Evolutionary conservation across 2,329 filamentous ascomycete genomes (phyloP).

Genomic region (Fusarium bactridioides): DNA sequence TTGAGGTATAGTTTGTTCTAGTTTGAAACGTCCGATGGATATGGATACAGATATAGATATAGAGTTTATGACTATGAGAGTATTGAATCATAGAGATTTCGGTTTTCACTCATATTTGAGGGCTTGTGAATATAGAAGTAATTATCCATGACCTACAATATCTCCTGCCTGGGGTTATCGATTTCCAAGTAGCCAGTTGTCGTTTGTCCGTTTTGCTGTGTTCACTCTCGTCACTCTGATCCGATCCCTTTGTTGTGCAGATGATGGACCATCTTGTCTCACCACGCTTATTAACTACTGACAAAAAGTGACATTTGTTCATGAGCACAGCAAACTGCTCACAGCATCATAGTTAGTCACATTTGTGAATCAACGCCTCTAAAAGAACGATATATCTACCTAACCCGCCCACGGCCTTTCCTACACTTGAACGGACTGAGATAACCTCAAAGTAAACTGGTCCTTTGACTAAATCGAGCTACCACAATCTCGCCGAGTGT

Average conservation of each 20-base stretch:
- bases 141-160: accelerated
- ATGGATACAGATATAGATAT: background rate
- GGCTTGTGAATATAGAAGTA: accelerated
- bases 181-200: accelerated
- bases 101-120: accelerated
- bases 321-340: background rate
- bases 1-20: conserved; percentile 23
- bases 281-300: background rate
- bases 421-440: background rate
- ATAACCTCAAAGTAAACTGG: no score
- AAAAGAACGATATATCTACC: background rate
- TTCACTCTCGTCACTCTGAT: background rate
- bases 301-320: background rate
- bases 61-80: background rate
- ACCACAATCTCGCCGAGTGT: no score
- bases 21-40: accelerated
- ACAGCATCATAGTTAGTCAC: background rate
- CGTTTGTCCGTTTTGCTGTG: background rate
- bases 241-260: background rate
- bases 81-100: background rate
- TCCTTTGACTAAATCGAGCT: no score
- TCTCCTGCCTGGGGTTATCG: background rate
- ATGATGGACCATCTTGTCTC: background rate
- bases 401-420: background rate
- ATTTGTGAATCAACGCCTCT: background rate